Evolutionary conservation across 2,329 filamentous ascomycete species (phyloP).

Genomic region (Hypoxylon sp.): DNA sequence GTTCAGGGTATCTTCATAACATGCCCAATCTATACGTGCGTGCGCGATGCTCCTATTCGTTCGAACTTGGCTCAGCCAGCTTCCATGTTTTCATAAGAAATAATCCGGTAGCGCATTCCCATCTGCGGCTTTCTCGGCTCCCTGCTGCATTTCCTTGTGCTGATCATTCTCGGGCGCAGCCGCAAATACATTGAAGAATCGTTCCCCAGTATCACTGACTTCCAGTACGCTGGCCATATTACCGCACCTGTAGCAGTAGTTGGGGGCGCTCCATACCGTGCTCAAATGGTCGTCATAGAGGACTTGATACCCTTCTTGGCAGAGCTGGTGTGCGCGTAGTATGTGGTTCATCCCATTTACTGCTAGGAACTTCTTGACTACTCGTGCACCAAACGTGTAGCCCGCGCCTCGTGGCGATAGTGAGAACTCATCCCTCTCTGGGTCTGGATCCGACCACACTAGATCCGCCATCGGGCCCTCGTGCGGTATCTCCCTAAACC

Average conservation of each 20-base stretch:
- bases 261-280: conserved; percentile 98
- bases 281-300: conserved; percentile 94
- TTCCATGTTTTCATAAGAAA: conserved; percentile 69
- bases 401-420: conserved; percentile 93
- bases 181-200: conserved; percentile 98
- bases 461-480: conserved; percentile 99
- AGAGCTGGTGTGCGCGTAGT: conserved; percentile 96
- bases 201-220: conserved; percentile 91
- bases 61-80: neutral
- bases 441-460: conserved; percentile 98
- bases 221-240: conserved; percentile 98
- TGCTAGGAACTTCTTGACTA: conserved; percentile 97
- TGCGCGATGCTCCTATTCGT: conserved; percentile 1
- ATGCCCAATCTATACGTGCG: conserved; percentile 5
- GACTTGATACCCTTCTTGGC: conserved; percentile 97
- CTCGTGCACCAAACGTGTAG: conserved; percentile 97
- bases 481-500: conserved; percentile 97
- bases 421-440: conserved; percentile 97
- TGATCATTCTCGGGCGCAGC: conserved; percentile 96
- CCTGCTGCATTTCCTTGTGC: conserved; percentile 86
- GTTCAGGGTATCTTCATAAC: conserved; percentile 22
- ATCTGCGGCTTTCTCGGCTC: conserved; percentile 78
- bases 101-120: conserved; percentile 77
- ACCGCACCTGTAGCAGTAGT: conserved; percentile 95
- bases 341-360: conserved; percentile 99